A percentile compares a stretch with the other conserved stretches of the same genome.
Evolutionary conservation across 2,329 filamentous ascomycete genomes (phyloP).

Genomic region (Proliferodiscus dingleyae): DNA sequence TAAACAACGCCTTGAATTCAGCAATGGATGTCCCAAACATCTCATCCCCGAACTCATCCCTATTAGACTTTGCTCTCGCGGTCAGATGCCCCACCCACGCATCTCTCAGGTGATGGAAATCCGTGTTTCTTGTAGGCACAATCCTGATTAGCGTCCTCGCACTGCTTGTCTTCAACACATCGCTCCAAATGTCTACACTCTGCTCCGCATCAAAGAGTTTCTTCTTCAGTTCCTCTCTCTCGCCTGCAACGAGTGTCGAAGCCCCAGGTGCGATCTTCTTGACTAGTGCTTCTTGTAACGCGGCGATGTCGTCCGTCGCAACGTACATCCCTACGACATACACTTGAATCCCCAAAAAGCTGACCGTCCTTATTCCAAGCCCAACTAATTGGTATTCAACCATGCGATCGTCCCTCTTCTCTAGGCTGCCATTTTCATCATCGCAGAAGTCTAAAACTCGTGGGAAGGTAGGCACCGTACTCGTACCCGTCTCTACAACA

Average conservation of each 20-base stretch:
- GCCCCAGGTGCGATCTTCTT: constrained; percentile 71
- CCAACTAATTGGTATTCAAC: constrained; percentile 84
- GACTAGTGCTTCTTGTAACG: constrained; percentile 73
- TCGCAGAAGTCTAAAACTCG: constrained; percentile 26
- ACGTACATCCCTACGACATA: constrained; percentile 95
- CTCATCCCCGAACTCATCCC: constrained; percentile 59
- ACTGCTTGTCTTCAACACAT: constrained; percentile 59
- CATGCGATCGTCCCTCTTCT: constrained; percentile 23
- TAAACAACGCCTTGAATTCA: constrained; percentile 78
- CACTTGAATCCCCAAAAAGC: constrained; percentile 83
- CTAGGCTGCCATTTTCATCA: constrained; percentile 12
- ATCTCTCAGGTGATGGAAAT: constrained; percentile 88
- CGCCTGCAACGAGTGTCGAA: constrained; percentile 75
- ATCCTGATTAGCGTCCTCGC: constrained; percentile 79
- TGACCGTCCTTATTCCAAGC: constrained; percentile 82
- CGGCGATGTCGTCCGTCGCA: constrained; percentile 73
- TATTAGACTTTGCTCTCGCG: constrained; percentile 59
- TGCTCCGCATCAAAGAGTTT: constrained; percentile 64
- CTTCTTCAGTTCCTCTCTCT: constrained; percentile 69
- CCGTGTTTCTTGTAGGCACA: constrained; percentile 86
- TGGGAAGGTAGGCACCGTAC: constrained; percentile 29
- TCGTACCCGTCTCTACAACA: constrained; percentile 28
- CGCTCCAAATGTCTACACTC: constrained; percentile 70
- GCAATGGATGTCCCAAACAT: constrained; percentile 69
- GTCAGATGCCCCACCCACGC: constrained; percentile 85